Evolutionary conservation across 2,329 filamentous ascomycete species (phyloP), one percentile per base, ranked within the genome.

Genomic region (Clarireedia hainanense): DNA sequence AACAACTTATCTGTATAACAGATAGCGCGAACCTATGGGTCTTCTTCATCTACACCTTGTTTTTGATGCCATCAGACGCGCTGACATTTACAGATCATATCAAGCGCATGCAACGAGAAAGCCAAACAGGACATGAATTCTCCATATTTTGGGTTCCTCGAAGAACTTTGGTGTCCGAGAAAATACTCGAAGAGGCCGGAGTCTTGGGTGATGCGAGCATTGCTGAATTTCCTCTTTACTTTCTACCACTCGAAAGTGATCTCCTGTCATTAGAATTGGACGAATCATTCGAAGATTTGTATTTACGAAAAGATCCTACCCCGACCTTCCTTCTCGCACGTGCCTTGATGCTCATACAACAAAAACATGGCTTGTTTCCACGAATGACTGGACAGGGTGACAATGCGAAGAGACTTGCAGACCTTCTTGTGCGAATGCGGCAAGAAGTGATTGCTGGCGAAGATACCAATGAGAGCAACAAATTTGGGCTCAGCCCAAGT

Each of bases 91-190:
- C 68, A 96, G 92, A 89, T 64, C 91, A 97, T 75, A 91, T 97
- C 65, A 92, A 91, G 71, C 85, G 89, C 58, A 78, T 97, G 57
- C 89, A 92, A 66, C 87, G 86, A 67, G 90, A 94, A 71, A 91
- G 88, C 69, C 87, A 90, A 67, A 89, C 86, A 47, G 89, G 91
- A 63, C 94, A 99, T 80, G 92, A 99, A 65, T 96, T 97, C 69
- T 92, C 91, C 60, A 87, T 99, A 64, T 92, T 96, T 69, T 97
- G 94, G 89, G 88, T 95, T 43, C 92, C 95, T 5, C 84, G 94
- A 57, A 87, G 94, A 59, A 97, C 94, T 4, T 77, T 95, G 54
- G 86, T 97, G 54, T 94, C 90, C 63, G 91, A 97, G 70, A 86
- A 91, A 68, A 81, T 97, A 49, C 78, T 99, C 40, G 94, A 99